Base-by-base conservation (phyloP, 2,329 filamentous ascomycete species). In the Tolypocladium album region DNA sequence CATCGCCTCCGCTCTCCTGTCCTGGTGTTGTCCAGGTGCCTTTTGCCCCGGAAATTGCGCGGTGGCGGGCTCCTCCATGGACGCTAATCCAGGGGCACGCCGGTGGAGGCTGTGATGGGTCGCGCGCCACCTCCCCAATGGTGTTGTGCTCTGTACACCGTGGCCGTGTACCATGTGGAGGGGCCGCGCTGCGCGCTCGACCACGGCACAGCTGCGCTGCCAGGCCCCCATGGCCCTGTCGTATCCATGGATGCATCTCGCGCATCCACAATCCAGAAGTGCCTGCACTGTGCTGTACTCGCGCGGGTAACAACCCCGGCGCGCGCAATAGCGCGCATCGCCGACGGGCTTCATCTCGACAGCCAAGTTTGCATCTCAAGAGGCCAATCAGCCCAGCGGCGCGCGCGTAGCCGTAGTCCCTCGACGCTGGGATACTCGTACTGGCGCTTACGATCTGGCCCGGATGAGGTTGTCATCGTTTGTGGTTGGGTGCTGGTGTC, bases 1-100 rank as follows among this genome's bases (percentile, higher is more conserved):
- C 36, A 38, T 38, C 36, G 36, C 31, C 24, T 53, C 50, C 31
- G 27, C 47, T 34, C 45, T 50, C 24, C 50, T 53, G 27, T 53
- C 47, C 17, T 36, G 20, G 4, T 36, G 50, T 12, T 55, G 31
- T 22, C 20, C 27, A 27, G 50, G 20, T 9, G 42, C 50, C 36
- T 42, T 15, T 45, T 56, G 53, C 62, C 65, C 62, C 60, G 64
- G 66, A 69, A 67, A 65, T 64, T 66, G 60, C 60, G 53, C 57
- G 55, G 53, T 58, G 56, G 57, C 59, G 52, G 56, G 57, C 55
- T 57, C 47, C 59, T 56, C 57, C 58, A 40, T 43, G 13, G 55
- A 58, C 60, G 57, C 62, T 63, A 63, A 58, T 58, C 61, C 63
- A 65, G 63, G 62, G 62, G 62, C 36, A 40, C 7, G 56, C 43